Conservation (phyloP, 1,284 basidiomycete species). For the Melanopsichium pennsylvanicum region DNA sequence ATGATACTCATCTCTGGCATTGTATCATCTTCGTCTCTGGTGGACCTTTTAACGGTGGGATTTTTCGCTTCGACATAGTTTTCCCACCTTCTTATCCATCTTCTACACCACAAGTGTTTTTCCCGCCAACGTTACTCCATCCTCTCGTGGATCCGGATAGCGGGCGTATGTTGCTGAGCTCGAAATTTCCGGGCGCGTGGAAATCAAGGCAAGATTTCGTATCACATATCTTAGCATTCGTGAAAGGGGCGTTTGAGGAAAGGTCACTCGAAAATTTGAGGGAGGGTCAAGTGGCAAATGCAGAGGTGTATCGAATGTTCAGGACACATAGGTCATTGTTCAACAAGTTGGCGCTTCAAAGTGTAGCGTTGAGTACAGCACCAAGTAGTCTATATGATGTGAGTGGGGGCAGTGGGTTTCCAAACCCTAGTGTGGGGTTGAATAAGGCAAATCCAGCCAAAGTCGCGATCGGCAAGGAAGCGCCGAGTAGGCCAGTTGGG, state of each 20-base stretch:
- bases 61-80: slow-evolving; percentile 56
- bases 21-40: slow-evolving; percentile 46
- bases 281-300: slow-evolving; percentile 37
- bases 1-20: slow-evolving; percentile 48
- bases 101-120: slow-evolving; percentile 44
- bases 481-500: background rate
- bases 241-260: slow-evolving; percentile 31
- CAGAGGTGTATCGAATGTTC: slow-evolving; percentile 45
- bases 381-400: slow-evolving; percentile 47
- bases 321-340: slow-evolving; percentile 39
- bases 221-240: slow-evolving; percentile 38
- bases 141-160: slow-evolving; percentile 50
- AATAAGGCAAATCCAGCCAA: slow-evolving; percentile 7
- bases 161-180: slow-evolving; percentile 30
- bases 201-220: slow-evolving; percentile 34
- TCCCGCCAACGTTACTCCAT: slow-evolving; percentile 47
- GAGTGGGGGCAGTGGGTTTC: slow-evolving; percentile 43
- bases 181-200: slow-evolving; percentile 37
- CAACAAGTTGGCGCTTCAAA: slow-evolving; percentile 51
- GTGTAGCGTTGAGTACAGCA: slow-evolving; percentile 40
- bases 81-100: slow-evolving; percentile 38
- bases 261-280: slow-evolving; percentile 24
- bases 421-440: slow-evolving; percentile 34
- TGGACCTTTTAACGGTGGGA: slow-evolving; percentile 46
- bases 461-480: background rate